phyloP scores from a whole-genome alignment of 371 early-diverging fungal species.

The Phascolomyces articulosus region DNA sequence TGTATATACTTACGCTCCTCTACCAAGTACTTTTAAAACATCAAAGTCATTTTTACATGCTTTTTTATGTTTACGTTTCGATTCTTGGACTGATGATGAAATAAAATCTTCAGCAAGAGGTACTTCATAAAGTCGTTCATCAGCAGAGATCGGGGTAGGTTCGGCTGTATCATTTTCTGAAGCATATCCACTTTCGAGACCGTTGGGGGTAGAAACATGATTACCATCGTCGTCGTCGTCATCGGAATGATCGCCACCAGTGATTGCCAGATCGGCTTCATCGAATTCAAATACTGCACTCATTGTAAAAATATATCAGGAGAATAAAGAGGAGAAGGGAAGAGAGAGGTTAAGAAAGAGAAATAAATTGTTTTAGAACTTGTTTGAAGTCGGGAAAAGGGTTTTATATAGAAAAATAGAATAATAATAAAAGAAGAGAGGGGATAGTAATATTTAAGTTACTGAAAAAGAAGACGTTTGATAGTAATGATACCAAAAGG shows the following conservation, averaged over 20 bases:
- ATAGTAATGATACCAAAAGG: background rate
- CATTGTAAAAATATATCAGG: constrained; percentile 21
- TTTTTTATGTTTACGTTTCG: constrained; percentile 22
- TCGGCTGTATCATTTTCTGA: constrained; percentile 42
- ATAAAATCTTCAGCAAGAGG: constrained; percentile 35
- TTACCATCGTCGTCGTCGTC: background rate
- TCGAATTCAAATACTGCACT: constrained; percentile 53
- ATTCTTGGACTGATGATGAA: constrained; percentile 37
- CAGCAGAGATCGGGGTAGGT: constrained; percentile 27
- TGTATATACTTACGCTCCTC: constrained; percentile 89
- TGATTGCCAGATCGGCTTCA: constrained; percentile 27
- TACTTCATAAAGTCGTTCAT: constrained; percentile 46
- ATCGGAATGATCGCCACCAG: background rate
- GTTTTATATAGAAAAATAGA: background rate
- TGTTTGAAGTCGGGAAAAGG: constrained; percentile 3
- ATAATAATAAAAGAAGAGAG: constrained; percentile 3
- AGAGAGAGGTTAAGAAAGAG: background rate
- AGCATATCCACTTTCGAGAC: constrained; percentile 40
- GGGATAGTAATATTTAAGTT: constrained; percentile 1
- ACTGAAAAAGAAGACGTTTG: background rate
- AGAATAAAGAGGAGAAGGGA: background rate
- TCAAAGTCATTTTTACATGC: constrained; percentile 90
- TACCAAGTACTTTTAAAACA: constrained; percentile 92
- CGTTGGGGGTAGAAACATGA: background rate
- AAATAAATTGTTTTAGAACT: background rate